Evolutionary conservation across 495 filamentous ascomycete species (phyloP), one percentile per base, ranked within the genome.

Genomic region (Xylaria palmicola): DNA sequence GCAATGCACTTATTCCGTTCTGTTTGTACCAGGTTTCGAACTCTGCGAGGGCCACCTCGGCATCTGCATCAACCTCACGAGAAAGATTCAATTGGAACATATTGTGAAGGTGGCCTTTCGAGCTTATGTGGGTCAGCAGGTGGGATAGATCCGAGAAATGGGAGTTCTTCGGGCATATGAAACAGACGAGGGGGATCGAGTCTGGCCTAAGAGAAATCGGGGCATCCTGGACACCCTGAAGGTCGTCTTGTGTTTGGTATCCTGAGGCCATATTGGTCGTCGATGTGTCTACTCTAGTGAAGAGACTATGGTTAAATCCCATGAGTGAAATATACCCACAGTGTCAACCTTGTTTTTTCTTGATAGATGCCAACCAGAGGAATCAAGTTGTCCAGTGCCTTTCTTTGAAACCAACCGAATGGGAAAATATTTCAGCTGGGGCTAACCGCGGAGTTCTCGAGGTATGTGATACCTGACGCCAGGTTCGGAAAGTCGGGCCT

Each of bases 81-180:
- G 80, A 81, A 54, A 96, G 81, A 61, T 88, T 81, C 36, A 90
- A 75, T 63, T 89, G 90, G 80, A 89, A 90, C 49, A 87, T 82
- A 63, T 88, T 79, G 15, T 89, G 83, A 10, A 96, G 75, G 70
- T 97, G 92, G 34, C 86, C 86, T 68, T 96, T 96, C 51, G 91
- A 96, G 24, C 86, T 81, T 17, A 95, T 81, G 66, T 97, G 92
- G 32, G 92, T 97, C 59, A 97, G 81, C 24, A 96, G 79, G 67
- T 96, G 92, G 15, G 92, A 95, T 32, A 90, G 74, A 69, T 97
- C 92, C 52, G 91, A 94, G 74, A 96, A 97, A 39, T 69, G 77
- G 10, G 90, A 89, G 55, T 81, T 83, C 64, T 88, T 89, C 6
- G 87, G 86, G 72, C 92, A 97, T 64, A 93, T 85, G 59, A 77